Evolutionary conservation across 345 rosid genomes (phyloP).

Genomic region (Hypericum perforatum): DNA sequence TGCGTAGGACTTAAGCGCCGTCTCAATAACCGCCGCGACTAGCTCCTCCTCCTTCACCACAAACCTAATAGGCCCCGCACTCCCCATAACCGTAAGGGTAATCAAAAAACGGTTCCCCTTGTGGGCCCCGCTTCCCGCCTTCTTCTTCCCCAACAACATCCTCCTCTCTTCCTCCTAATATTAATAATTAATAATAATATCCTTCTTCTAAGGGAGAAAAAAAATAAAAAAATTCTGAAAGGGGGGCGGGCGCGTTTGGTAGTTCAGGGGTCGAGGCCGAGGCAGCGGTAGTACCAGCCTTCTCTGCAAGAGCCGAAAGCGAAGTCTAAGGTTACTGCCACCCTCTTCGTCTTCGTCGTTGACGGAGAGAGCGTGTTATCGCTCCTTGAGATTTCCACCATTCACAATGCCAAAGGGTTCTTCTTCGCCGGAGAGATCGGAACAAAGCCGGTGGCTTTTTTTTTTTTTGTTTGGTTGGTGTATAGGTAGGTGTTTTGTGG

Average conservation of each 20-base stretch:
- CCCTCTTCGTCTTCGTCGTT: too few relatives aligned
- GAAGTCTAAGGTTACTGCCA: not conserved
- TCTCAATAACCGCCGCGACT: slow-evolving; percentile 68
- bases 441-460: too few relatives aligned
- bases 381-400: not conserved
- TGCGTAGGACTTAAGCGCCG: slow-evolving; percentile 73
- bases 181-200: too few relatives aligned
- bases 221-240: too few relatives aligned
- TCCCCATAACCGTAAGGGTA: slow-evolving; percentile 76
- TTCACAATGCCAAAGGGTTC: not conserved
- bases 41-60: slow-evolving; percentile 68
- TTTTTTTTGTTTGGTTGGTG: too few relatives aligned
- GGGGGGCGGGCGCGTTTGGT: too few relatives aligned
- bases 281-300: slow-evolving; percentile 1
- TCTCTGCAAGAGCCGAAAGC: not conserved
- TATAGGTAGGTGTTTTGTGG: too few relatives aligned
- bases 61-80: slow-evolving; percentile 93
- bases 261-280: slow-evolving; percentile 1
- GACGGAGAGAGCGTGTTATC: not conserved
- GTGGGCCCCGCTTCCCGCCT: slow-evolving; percentile 19
- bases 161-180: not conserved
- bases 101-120: slow-evolving; percentile 64
- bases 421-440: too few relatives aligned
- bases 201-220: too few relatives aligned
- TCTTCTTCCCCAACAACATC: slow-evolving; percentile 90